Evolutionary conservation across 148 eudicot genomes (phyloP).

Genomic region (Talinum fruticosum): DNA sequence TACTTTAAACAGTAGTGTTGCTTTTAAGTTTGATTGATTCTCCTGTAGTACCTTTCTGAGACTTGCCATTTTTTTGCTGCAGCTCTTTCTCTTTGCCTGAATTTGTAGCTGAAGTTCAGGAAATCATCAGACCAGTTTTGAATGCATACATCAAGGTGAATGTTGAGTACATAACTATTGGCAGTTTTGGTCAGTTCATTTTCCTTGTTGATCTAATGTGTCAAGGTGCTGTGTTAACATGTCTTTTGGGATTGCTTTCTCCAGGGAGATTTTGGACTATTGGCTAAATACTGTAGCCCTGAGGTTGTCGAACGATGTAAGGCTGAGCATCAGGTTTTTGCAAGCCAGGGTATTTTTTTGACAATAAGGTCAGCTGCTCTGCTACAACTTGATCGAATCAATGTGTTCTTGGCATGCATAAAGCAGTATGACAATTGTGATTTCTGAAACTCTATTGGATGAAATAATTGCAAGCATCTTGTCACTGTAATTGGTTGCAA

Average conservation of each 20-base stretch:
- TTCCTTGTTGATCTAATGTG: conserved; percentile 5
- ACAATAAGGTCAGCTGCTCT: conserved; percentile 67
- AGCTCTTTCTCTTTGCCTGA: conserved; percentile 84
- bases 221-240: not conserved
- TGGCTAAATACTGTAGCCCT: conserved; percentile 67
- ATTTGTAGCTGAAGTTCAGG: conserved; percentile 86
- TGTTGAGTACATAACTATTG: not conserved
- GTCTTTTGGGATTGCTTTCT: conserved; percentile 1
- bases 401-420: not conserved
- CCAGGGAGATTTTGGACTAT: conserved; percentile 64
- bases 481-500: not conserved
- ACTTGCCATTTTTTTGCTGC: conserved; percentile 17
- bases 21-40: not conserved
- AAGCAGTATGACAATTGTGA: too few relatives aligned
- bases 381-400: conserved; percentile 4
- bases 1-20: not conserved
- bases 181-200: not conserved
- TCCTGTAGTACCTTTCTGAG: not conserved
- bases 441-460: conserved; percentile 3
- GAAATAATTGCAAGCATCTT: not conserved
- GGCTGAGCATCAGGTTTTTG: conserved; percentile 69
- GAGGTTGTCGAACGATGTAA: conserved; percentile 84
- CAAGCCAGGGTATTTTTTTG: conserved; percentile 67
- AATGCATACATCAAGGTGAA: conserved; percentile 71
- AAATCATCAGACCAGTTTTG: conserved; percentile 72